Evolutionary conservation across 2,329 filamentous ascomycete species (phyloP).

Genomic region (Verticillium nonalfalfae): DNA sequence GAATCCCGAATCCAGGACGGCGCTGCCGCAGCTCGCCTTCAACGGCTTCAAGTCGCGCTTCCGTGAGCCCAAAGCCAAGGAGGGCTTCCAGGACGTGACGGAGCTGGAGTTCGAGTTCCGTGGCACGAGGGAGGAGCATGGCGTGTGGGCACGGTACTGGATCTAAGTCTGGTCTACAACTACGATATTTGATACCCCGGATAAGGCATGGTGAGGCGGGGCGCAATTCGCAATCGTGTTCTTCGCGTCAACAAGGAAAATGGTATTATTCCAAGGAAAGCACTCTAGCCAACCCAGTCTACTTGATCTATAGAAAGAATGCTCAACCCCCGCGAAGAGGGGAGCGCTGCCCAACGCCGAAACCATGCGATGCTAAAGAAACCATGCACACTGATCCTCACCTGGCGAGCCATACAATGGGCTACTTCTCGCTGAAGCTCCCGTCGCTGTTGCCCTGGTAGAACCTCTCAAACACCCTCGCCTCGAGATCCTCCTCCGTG

Average conservation of each 20-base stretch:
- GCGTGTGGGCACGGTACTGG: conserved; percentile 76
- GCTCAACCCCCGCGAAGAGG: too few species aligned
- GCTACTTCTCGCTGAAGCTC: background rate
- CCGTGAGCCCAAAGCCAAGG: conserved; percentile 61
- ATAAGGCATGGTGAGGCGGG: too few species aligned
- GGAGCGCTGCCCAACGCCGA: too few species aligned
- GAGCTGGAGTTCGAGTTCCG: conserved; percentile 71
- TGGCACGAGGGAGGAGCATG: conserved; percentile 61
- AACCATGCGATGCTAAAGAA: too few species aligned
- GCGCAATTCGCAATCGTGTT: too few species aligned
- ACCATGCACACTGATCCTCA: too few species aligned
- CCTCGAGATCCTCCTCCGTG: conserved; percentile 1
- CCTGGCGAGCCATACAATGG: too few species aligned
- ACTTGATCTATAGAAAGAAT: too few species aligned
- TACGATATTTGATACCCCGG: too few species aligned
- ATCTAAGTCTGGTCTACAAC: conserved; percentile 30
- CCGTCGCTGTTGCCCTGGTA: background rate
- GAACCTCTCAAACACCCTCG: conserved; percentile 1
- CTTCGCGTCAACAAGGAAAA: too few species aligned
- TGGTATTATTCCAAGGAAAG: too few species aligned
- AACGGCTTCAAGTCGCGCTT: conserved; percentile 67
- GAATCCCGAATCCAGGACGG: conserved; percentile 74
- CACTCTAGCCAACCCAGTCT: too few species aligned
- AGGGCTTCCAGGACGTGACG: conserved; percentile 80
- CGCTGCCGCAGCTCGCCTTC: conserved; percentile 77